Evolutionary conservation across 345 rosid genomes (phyloP), one percentile per base, ranked within the genome.

Genomic region (Microcos paniculata): DNA sequence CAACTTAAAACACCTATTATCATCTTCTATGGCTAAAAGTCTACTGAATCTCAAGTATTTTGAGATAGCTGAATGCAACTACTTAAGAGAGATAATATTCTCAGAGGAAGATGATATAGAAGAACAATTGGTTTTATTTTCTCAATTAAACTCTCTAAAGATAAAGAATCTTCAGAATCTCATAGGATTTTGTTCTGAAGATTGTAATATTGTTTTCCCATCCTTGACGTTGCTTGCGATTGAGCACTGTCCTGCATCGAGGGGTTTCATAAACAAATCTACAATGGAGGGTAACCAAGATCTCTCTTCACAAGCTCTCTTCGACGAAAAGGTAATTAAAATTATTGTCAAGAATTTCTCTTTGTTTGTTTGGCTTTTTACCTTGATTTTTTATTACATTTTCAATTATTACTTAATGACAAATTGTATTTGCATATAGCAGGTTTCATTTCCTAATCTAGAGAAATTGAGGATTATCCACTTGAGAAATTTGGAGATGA

Each of bases 381-480:
- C 9, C n/a, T 6, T 3, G 18, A 61, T 11, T 21, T 73, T 43
- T 46, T 73, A 16, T 16, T 0, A 26, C 9, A 3, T 3, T 62
- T 42, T 7, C 4, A 12, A 45, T 51, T 70, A 31, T 30, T 35
- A n/a, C n/a, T n/a, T n/a, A n/a, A n/a, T n/a, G 16, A 19, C 35
- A 28, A n/a, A n/a, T n/a, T 1, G 14, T 21, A 12, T 73, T 56
- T 28, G 3, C 48, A 23, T 74, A n/a, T n/a, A n/a, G n/a, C n/a
- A 84, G 82, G 80, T 78, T 33, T 42, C 56, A 31, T 76, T 84
- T 55, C 77, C 84, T 30, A 51, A 38, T 16, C 30, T 81, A 56
- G 78, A 81, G 52, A 55, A 55, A 19, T 18, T 18, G 6, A 55
- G 61, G 6, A n/a, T n/a, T n/a, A n/a, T n/a, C n/a, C n/a, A n/a